These are phyloP conservation scores for Termitomyces sp. DNA, from an alignment of 768 basidiomycete genomes.

Conservation along the genomic window DNA sequence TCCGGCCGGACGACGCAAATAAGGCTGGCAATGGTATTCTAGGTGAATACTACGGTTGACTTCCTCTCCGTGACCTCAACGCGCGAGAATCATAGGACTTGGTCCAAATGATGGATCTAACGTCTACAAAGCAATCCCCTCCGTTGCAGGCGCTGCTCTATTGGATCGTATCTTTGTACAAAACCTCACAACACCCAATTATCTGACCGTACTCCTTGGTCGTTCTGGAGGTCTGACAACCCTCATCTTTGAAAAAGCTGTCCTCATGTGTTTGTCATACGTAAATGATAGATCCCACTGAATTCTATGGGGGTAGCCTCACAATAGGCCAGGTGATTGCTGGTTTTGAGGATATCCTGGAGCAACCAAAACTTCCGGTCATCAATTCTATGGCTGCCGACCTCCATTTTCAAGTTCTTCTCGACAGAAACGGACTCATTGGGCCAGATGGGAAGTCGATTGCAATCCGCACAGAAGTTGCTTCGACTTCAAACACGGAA, in stretches of 20 bases:
- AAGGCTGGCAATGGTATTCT: slow-evolving; percentile 28
- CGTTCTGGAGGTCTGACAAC: slow-evolving; percentile 38
- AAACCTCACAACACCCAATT: slow-evolving; percentile 55
- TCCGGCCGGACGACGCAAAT: slow-evolving; percentile 27
- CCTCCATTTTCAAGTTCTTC: slow-evolving; percentile 65
- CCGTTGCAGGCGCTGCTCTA: slow-evolving; percentile 44
- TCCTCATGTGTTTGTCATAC: background rate
- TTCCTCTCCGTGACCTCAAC: background rate
- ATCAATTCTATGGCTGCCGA: slow-evolving; percentile 32
- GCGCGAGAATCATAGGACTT: slow-evolving; percentile 46
- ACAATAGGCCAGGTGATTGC: slow-evolving; percentile 58
- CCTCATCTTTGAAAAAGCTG: background rate
- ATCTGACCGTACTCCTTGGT: slow-evolving; percentile 60
- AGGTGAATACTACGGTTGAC: slow-evolving; percentile 11
- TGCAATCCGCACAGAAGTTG: slow-evolving; percentile 41
- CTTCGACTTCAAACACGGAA: slow-evolving; percentile 33
- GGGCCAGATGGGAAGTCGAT: slow-evolving; percentile 57
- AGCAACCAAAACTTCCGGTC: slow-evolving; percentile 51
- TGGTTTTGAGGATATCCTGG: slow-evolving; percentile 44
- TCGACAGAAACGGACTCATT: slow-evolving; percentile 60
- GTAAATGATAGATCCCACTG: background rate
- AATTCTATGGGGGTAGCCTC: slow-evolving; percentile 47
- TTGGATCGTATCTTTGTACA: slow-evolving; percentile 65
- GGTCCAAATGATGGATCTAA: slow-evolving; percentile 59
- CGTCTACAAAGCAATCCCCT: slow-evolving; percentile 32